Conservation (phyloP, 2,329 filamentous ascomycete species). For the Thermomyces lanuginosus region DNA sequence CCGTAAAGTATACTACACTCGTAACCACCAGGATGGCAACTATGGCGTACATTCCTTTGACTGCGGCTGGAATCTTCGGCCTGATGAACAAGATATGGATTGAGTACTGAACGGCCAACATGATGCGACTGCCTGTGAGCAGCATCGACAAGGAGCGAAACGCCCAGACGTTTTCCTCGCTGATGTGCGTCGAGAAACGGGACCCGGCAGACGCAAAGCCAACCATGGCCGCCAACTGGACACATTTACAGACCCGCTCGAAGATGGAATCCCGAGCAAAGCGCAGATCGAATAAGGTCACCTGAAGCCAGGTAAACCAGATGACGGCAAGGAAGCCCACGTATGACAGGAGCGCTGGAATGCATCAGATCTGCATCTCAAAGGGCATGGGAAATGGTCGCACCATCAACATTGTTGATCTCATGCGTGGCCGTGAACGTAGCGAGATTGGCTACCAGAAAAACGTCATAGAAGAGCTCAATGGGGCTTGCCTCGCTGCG, state of each 20-base stretch:
- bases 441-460: slow-evolving; percentile 48
- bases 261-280: slow-evolving; percentile 50
- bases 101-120: slow-evolving; percentile 39
- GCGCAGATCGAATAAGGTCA: slow-evolving; percentile 48
- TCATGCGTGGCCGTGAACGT: slow-evolving; percentile 43
- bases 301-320: slow-evolving; percentile 54
- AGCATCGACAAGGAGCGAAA: slow-evolving; percentile 28
- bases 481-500: slow-evolving; percentile 38
- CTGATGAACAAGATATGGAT: slow-evolving; percentile 19
- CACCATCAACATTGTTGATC: slow-evolving; percentile 34
- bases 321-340: slow-evolving; percentile 42
- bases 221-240: slow-evolving; percentile 49
- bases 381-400: slow-evolving; percentile 6
- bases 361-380: slow-evolving; percentile 1
- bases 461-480: slow-evolving; percentile 44
- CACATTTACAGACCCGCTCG: slow-evolving; percentile 41
- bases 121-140: slow-evolving; percentile 37
- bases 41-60: slow-evolving; percentile 15
- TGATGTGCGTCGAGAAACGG: slow-evolving; percentile 26
- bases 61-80: slow-evolving; percentile 12
- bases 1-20: slow-evolving; percentile 15
- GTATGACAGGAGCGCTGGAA: slow-evolving; percentile 28
- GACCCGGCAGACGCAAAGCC: slow-evolving; percentile 46
- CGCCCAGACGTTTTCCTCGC: slow-evolving; percentile 25
- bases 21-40: slow-evolving; percentile 15